Conservation (phyloP, 83 land plant genomes). For the Picea abies region DNA sequence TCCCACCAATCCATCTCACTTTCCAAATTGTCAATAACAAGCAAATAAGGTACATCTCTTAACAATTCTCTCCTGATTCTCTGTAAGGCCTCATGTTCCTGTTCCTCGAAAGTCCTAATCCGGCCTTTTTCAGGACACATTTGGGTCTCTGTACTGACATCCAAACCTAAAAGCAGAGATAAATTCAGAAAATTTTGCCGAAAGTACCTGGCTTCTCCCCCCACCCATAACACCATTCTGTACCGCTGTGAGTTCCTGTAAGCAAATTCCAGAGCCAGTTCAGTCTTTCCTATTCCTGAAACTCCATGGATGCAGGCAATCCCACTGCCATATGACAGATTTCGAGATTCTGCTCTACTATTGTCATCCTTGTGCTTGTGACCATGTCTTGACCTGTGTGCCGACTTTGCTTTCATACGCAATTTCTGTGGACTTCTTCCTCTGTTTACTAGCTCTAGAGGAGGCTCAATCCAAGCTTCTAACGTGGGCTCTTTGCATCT, state of each 20-base stretch:
- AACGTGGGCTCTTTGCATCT: conserved; percentile 55
- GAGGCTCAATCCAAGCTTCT: conserved; percentile 70
- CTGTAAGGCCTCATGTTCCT: conserved; percentile 79
- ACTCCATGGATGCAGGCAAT: conserved; percentile 64
- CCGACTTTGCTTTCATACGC: conserved; percentile 41
- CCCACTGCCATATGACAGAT: conserved; percentile 19
- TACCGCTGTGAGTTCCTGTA: conserved; percentile 79
- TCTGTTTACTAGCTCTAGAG: conserved; percentile 34
- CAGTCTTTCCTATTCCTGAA: conserved; percentile 87
- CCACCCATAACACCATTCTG: conserved; percentile 85
- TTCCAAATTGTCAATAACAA: conserved; percentile 87
- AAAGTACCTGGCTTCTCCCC: conserved; percentile 80
- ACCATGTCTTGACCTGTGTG: conserved; percentile 33
- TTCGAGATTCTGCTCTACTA: conserved; percentile 16
- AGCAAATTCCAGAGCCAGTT: conserved; percentile 86
- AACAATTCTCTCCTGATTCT: conserved; percentile 77
- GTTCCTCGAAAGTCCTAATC: conserved; percentile 74
- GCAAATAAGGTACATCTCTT: conserved; percentile 76
- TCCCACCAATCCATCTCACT: conserved; percentile 92
- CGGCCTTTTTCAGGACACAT: conserved; percentile 52
- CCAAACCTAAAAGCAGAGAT: conserved; percentile 60
- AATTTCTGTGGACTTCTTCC: conserved; percentile 27
- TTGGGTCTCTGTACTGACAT: conserved; percentile 73
- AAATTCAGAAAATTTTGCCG: conserved; percentile 82
- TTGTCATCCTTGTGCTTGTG: conserved; percentile 23